Base-by-base conservation (phyloP, 495 filamentous ascomycete genomes). In the Daldinia bambusicola region DNA sequence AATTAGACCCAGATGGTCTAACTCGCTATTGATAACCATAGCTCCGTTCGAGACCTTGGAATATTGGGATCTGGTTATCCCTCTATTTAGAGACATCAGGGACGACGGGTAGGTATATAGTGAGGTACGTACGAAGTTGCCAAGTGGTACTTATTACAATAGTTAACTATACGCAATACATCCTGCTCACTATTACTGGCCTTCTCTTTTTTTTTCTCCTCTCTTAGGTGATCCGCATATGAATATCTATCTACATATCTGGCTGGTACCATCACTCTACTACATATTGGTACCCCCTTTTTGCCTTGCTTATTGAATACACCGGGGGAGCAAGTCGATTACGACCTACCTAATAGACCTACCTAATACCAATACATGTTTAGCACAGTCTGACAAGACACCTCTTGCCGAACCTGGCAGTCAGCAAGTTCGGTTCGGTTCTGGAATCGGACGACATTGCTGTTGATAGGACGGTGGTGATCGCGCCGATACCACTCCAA, bases 371-470 rank as follows among this genome's bases (percentile, higher is more conserved):
- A 34, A 55, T 56, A 56, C 30, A 34, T 34, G 32, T 56, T 34
- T 6, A 37, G 37, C 26, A 56, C 52, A 65, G 50, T 62, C 56
- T 56, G 48, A 62, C 9, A 52, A 68, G 65, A 66, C 70, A 69
- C 70, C 70, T 66, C 70, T 73, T 69, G 66, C 70, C 66, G 66
- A 69, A 66, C 70, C 70, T 73, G 61, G 70, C 70, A 65, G 50
- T 55, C 50, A 36, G 55, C 65, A 61, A 68, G 55, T 72, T 66
- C 65, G 70, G 70, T 73, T 73, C 66, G 70, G 65, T 73, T 73
- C 70, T 73, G 57, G 65, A 73, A 73, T 73, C 70, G 70, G 70
- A 69, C 57, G 57, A 73, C 66, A 60, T 20, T 61, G 60, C 65
- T 66, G 66, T 55, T 73, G 70, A 73, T 73, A 73, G 70, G 70